Evolutionary conservation across 768 basidiomycete genomes (phyloP).

Genomic region (Lanmaoa pseudosensibilis): DNA sequence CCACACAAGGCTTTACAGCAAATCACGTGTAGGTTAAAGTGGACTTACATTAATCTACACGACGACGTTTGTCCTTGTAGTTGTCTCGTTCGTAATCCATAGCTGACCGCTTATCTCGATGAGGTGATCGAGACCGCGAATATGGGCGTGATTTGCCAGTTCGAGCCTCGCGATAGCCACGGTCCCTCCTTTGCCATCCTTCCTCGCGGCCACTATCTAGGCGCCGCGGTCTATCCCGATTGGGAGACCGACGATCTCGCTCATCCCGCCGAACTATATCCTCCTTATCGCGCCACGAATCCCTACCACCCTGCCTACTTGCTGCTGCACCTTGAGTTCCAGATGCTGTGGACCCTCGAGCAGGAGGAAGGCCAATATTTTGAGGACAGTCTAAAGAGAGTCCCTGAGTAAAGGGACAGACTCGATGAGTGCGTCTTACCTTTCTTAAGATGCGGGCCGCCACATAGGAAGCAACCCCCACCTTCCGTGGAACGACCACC

Average conservation of each 20-base stretch:
- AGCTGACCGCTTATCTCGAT: constrained; percentile 23
- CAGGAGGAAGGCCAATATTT: constrained; percentile 41
- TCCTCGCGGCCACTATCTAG: constrained; percentile 25
- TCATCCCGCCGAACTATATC: constrained; percentile 14
- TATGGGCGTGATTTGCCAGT: constrained; percentile 23
- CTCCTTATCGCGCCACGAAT: constrained; percentile 39
- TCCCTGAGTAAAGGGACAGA: constrained; percentile 5
- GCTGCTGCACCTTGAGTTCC: constrained; percentile 37
- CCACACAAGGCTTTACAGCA: not conserved
- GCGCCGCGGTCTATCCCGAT: constrained; percentile 25
- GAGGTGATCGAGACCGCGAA: constrained; percentile 37
- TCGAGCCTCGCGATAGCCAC: constrained; percentile 16
- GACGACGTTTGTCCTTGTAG: constrained; percentile 53
- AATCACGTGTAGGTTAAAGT: constrained; percentile 1
- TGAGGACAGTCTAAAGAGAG: constrained; percentile 48
- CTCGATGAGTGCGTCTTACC: constrained; percentile 43
- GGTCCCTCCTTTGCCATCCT: constrained; percentile 19
- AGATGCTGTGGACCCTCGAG: constrained; percentile 26
- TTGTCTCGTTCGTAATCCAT: constrained; percentile 36
- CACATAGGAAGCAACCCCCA: constrained; percentile 89
- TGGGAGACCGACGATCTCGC: constrained; percentile 26
- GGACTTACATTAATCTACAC: constrained; percentile 46
- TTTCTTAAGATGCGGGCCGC: constrained; percentile 91
- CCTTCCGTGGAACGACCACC: constrained; percentile 56
- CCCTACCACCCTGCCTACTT: constrained; percentile 34